These are phyloP conservation scores for Solanum chacoense DNA, from an alignment of 305 asterid species.

Conservation along the genomic window DNA sequence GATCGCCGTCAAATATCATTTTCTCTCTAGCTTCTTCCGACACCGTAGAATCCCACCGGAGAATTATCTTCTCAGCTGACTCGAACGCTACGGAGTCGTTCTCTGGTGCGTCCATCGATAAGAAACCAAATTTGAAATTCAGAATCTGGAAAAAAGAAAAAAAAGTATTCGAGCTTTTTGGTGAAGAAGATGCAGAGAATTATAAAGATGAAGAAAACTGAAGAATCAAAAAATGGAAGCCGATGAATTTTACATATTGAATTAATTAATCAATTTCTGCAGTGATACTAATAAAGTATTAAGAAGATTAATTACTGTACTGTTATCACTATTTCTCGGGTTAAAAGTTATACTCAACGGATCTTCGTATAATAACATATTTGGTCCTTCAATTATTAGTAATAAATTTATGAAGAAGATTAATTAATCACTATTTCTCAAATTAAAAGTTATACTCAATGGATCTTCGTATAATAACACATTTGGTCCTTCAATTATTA, in stretches of 20 bases:
- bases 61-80: conserved; percentile 51
- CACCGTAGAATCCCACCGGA: conserved; percentile 77
- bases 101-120: conserved; percentile 53
- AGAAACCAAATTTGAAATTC: neutral
- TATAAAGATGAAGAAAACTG: neutral
- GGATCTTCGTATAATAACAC: neutral
- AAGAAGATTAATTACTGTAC: neutral
- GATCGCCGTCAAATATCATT: conserved; percentile 70
- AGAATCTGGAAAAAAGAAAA: neutral
- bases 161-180: conserved; percentile 19
- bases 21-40: conserved; percentile 58
- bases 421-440: neutral
- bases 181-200: conserved; percentile 14
- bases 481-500: neutral
- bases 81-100: conserved; percentile 17
- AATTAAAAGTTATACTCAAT: neutral
- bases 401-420: neutral
- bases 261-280: neutral
- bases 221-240: neutral
- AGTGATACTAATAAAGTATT: neutral
- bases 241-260: neutral
- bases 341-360: neutral
- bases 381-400: neutral
- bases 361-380: neutral
- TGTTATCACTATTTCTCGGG: neutral